Evolutionary conservation across 768 basidiomycete genomes (phyloP).

Genomic region (Kwoniella pini): DNA sequence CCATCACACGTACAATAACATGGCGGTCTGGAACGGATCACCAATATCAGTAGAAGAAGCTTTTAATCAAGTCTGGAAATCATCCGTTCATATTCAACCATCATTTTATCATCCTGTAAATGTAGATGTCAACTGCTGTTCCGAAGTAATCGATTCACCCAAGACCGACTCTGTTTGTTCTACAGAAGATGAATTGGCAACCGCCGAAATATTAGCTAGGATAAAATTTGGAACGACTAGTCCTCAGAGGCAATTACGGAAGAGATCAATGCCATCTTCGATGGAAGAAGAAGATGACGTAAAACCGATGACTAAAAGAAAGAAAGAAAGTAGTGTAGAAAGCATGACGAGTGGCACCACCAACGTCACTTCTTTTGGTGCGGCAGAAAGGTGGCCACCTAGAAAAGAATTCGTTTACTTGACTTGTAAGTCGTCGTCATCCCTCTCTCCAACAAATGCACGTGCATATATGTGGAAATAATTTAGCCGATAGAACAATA

Average conservation of each 20-base stretch:
- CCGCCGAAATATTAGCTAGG: constrained; percentile 7
- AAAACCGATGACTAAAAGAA: neutral
- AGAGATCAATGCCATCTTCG: constrained; percentile 12
- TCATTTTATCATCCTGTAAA: constrained; percentile 1
- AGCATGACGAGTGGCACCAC: neutral
- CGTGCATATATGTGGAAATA: too few species aligned
- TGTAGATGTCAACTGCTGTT: too few species aligned
- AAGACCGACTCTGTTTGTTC: neutral
- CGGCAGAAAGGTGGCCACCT: constrained; percentile 9
- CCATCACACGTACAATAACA: neutral
- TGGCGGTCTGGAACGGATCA: constrained; percentile 18
- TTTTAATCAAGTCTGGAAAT: constrained; percentile 11
- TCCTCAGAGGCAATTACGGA: neutral
- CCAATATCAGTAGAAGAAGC: constrained; percentile 10
- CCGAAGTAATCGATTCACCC: too few species aligned
- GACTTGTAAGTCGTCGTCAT: neutral
- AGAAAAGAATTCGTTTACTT: constrained; percentile 18
- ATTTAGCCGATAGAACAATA: too few species aligned
- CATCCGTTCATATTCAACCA: constrained; percentile 1
- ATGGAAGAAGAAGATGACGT: constrained; percentile 1
- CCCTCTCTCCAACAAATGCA: neutral
- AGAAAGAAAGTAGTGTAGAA: constrained; percentile 1
- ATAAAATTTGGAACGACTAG: constrained; percentile 1
- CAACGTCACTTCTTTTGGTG: neutral
- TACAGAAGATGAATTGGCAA: constrained; percentile 7